Evolutionary conservation across 495 filamentous ascomycete species (phyloP).

Genomic region (Aspergillus panamensis): DNA sequence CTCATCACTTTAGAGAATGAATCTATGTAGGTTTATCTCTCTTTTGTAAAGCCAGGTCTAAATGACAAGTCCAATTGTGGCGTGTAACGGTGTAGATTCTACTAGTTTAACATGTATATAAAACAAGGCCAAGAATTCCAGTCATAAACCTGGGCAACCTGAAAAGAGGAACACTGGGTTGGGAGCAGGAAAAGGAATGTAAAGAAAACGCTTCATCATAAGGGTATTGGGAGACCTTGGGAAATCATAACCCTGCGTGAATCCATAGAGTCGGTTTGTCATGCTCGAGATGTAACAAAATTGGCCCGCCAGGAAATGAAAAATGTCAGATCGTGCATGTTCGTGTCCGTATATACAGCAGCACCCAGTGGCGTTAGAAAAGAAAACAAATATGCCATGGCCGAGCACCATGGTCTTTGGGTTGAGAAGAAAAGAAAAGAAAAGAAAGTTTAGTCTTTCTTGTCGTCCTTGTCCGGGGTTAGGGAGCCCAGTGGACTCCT

Average conservation of each 20-base stretch:
- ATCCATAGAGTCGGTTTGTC: slow-evolving; percentile 26
- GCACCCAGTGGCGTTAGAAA: slow-evolving; percentile 3
- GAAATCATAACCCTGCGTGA: slow-evolving; percentile 41
- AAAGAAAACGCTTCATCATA: slow-evolving; percentile 36
- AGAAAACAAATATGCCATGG: not conserved
- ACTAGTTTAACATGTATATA: not conserved
- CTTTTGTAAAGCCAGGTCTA: too few relatives aligned
- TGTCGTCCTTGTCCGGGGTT: slow-evolving; percentile 31
- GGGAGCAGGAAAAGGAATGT: slow-evolving; percentile 1
- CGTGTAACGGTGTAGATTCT: not conserved
- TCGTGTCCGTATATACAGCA: slow-evolving; percentile 28
- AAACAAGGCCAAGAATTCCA: not conserved
- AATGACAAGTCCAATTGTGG: not conserved
- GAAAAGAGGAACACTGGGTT: not conserved
- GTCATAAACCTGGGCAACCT: not conserved
- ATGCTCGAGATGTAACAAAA: slow-evolving; percentile 20
- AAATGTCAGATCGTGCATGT: slow-evolving; percentile 22
- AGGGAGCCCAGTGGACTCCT: slow-evolving; percentile 22
- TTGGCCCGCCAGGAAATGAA: slow-evolving; percentile 10
- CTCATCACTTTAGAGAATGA: not conserved
- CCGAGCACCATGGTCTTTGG: slow-evolving; percentile 6
- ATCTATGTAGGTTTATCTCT: not conserved
- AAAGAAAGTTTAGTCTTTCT: slow-evolving; percentile 35
- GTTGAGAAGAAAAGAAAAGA: slow-evolving; percentile 11
- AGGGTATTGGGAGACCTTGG: slow-evolving; percentile 23